Evolutionary conservation across 2,329 filamentous ascomycete genomes (phyloP).

Genomic region (Alternaria atra): DNA sequence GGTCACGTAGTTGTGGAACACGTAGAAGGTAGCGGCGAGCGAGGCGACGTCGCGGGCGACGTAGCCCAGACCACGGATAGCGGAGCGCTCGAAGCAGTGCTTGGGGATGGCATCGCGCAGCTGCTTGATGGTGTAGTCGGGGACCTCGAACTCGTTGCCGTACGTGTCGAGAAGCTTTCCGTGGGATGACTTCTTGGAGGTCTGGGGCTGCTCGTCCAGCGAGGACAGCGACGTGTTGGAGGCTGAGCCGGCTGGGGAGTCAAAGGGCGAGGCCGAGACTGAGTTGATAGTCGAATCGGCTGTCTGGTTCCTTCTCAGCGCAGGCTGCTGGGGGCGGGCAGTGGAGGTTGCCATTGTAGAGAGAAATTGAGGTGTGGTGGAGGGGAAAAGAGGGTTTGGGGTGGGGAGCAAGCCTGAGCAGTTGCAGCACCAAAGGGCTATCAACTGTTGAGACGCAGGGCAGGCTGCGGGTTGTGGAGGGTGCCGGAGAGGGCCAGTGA

Average conservation of each 20-base stretch:
- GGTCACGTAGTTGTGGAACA: slow-evolving; percentile 90
- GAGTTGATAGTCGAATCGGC: slow-evolving; percentile 65
- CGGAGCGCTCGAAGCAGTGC: slow-evolving; percentile 94
- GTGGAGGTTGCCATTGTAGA: slow-evolving; percentile 59
- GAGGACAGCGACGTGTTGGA: slow-evolving; percentile 95
- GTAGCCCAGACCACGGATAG: slow-evolving; percentile 77
- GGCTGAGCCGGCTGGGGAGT: slow-evolving; percentile 69
- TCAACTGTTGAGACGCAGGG: slow-evolving; percentile 37
- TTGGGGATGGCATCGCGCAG: slow-evolving; percentile 96
- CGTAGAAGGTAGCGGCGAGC: slow-evolving; percentile 79
- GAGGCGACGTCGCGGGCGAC: slow-evolving; percentile 81
- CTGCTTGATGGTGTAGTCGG: slow-evolving; percentile 97
- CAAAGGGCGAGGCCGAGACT: slow-evolving; percentile 63
- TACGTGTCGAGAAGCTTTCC: slow-evolving; percentile 86
- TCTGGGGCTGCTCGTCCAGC: slow-evolving; percentile 68
- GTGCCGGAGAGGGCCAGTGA: slow-evolving; percentile 7
- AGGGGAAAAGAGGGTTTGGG: slow-evolving; percentile 2
- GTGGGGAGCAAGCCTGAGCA: slow-evolving; percentile 12
- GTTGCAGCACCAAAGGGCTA: slow-evolving; percentile 21
- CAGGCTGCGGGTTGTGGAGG: slow-evolving; percentile 31
- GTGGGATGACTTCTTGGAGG: slow-evolving; percentile 52
- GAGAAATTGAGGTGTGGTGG: slow-evolving; percentile 9
- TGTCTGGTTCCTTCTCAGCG: slow-evolving; percentile 57
- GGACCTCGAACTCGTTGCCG: slow-evolving; percentile 92
- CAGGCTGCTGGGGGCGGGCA: slow-evolving; percentile 61